Evolutionary conservation across 768 basidiomycete genomes (phyloP).

Genomic region (Glaciozyma martinii): DNA sequence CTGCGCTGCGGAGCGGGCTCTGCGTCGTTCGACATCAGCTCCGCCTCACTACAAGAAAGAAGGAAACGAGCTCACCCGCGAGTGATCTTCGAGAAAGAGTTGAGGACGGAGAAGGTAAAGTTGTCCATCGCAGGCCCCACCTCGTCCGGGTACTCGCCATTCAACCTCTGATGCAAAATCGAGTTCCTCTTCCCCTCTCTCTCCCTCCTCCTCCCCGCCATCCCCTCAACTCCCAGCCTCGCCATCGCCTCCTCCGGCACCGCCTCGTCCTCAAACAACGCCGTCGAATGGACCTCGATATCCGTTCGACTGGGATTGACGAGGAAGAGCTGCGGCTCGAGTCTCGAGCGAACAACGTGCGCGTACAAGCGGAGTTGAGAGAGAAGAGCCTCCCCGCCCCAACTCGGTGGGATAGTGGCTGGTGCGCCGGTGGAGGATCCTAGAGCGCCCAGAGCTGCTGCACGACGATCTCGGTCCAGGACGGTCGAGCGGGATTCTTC

Average conservation of each 20-base stretch:
- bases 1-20: conserved; percentile 50
- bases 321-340: conserved; percentile 78
- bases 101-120: conserved; percentile 51
- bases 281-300: conserved; percentile 78
- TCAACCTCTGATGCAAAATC: conserved; percentile 64
- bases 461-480: conserved; percentile 30
- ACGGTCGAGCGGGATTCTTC: conserved; percentile 73
- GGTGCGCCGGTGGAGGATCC: neutral
- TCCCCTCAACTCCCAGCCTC: conserved; percentile 3
- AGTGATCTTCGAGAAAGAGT: conserved; percentile 89
- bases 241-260: conserved; percentile 15
- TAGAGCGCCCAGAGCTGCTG: conserved; percentile 8
- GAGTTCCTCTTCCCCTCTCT: conserved; percentile 51
- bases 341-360: conserved; percentile 70
- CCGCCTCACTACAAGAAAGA: neutral
- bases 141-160: conserved; percentile 25
- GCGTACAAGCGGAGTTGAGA: conserved; percentile 77
- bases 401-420: conserved; percentile 10
- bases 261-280: conserved; percentile 48
- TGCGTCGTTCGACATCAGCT: neutral
- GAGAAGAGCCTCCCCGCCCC: conserved; percentile 44
- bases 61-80: conserved; percentile 42
- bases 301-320: conserved; percentile 89
- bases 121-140: conserved; percentile 31
- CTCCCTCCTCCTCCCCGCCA: neutral